These are phyloP conservation scores for Plenodomus tracheiphilus DNA, from an alignment of 2,329 filamentous ascomycete species.

Conservation along the genomic window DNA sequence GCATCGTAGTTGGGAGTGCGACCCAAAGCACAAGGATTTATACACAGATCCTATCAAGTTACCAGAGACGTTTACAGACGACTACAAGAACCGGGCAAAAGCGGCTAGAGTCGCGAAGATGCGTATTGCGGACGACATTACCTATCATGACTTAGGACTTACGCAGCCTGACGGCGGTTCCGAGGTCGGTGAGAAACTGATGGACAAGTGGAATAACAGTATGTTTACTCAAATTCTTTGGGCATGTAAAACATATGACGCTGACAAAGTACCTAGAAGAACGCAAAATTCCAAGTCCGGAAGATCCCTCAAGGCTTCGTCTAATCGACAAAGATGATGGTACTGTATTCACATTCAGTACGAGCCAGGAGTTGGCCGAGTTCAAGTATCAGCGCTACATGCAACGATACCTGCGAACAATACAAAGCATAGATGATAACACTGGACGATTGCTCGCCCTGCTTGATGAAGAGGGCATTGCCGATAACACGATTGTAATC, in stretches of 20 bases:
- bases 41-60: conserved; percentile 53
- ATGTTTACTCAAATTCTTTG: too few relatives aligned
- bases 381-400: conserved; percentile 62
- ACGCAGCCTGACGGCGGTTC: conserved; percentile 56
- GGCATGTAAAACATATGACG: too few relatives aligned
- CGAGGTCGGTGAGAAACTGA: conserved; percentile 43
- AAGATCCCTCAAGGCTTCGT: conserved; percentile 35
- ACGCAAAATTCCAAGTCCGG: conserved; percentile 47
- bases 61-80: conserved; percentile 58
- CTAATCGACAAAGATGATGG: conserved; percentile 55
- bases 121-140: conserved; percentile 56
- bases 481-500: conserved; percentile 56
- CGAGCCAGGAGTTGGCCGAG: conserved; percentile 49
- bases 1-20: conserved; percentile 57
- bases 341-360: conserved; percentile 52
- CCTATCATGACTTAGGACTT: conserved; percentile 55
- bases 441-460: conserved; percentile 55
- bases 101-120: conserved; percentile 57
- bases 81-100: conserved; percentile 58
- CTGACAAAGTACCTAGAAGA: conserved; percentile 20
- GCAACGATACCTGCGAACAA: conserved; percentile 51
- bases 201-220: conserved; percentile 9
- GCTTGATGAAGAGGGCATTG: conserved; percentile 49
- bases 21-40: conserved; percentile 53
- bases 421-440: conserved; percentile 58